Evolutionary conservation across 768 basidiomycete genomes (phyloP).

Genomic region (Suillus sp.): DNA sequence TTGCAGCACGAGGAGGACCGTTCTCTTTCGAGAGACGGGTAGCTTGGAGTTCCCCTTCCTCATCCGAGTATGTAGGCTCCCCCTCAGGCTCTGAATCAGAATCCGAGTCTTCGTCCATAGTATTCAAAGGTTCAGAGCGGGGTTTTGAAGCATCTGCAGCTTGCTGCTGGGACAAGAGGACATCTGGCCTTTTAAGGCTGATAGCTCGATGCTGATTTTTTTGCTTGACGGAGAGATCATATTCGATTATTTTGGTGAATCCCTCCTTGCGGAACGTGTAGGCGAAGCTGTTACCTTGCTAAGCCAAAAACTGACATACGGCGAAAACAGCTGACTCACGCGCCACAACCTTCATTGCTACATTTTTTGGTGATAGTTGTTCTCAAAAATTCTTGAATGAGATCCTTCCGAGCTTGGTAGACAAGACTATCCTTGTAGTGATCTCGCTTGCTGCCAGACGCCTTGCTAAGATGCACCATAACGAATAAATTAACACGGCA

Average conservation of each 20-base stretch:
- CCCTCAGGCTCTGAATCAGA: constrained; percentile 52
- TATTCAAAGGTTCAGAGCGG: constrained; percentile 28
- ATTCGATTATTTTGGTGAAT: constrained; percentile 91
- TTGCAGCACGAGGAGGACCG: constrained; percentile 67
- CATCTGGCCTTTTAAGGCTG: constrained; percentile 71
- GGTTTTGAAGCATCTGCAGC: constrained; percentile 26
- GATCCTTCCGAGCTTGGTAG: constrained; percentile 81
- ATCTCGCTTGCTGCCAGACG: constrained; percentile 66
- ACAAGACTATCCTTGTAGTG: constrained; percentile 88
- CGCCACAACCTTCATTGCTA: constrained; percentile 72
- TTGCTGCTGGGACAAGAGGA: constrained; percentile 55
- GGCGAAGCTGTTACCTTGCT: constrained; percentile 49
- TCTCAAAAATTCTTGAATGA: constrained; percentile 82
- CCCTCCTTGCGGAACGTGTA: constrained; percentile 95
- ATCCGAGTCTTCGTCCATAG: constrained; percentile 50
- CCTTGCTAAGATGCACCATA: constrained; percentile 44
- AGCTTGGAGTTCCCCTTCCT: constrained; percentile 38
- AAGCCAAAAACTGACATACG: constrained; percentile 13
- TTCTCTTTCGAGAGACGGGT: constrained; percentile 27
- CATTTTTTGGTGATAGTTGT: constrained; percentile 71
- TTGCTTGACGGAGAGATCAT: constrained; percentile 81
- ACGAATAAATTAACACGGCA: constrained; percentile 68
- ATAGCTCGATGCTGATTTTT: constrained; percentile 58
- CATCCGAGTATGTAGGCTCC: constrained; percentile 51
- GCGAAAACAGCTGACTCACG: constrained; percentile 53